phyloP scores from a whole-genome alignment of 179 eudicot species.

The Drosera spatulata region DNA sequence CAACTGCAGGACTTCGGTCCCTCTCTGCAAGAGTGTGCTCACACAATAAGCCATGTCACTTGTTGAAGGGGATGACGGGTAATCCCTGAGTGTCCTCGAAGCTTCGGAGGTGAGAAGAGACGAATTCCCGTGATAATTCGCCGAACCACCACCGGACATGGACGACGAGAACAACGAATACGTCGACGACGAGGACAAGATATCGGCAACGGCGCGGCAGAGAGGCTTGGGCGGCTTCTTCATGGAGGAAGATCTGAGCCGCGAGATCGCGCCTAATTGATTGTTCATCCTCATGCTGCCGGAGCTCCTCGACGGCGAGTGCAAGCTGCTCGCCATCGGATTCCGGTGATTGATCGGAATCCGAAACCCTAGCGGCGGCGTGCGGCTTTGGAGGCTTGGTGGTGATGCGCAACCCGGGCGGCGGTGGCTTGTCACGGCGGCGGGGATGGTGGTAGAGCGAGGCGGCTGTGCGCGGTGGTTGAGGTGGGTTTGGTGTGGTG shows the following conservation, averaged over 20 bases:
- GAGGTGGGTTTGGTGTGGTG: no score
- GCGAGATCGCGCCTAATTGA: conserved; percentile 34
- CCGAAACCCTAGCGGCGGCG: no score
- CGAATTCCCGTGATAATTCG: conserved; percentile 40
- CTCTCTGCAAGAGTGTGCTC: conserved; percentile 77
- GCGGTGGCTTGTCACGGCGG: no score
- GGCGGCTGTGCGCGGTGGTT: no score
- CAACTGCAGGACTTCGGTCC: conserved; percentile 87
- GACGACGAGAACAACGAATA: conserved; percentile 32
- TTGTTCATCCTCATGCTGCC: conserved; percentile 26
- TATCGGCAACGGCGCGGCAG: conserved; percentile 96
- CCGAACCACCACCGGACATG: neutral
- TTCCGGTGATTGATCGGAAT: no score
- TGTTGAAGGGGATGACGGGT: no score
- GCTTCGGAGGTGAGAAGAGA: conserved; percentile 64
- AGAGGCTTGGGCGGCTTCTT: conserved; percentile 96
- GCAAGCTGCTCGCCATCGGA: conserved; percentile 26
- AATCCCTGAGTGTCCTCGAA: conserved; percentile 78
- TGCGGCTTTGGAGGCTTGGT: no score
- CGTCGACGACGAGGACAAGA: conserved; percentile 53
- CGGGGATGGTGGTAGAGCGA: no score
- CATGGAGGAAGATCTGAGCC: conserved; percentile 82
- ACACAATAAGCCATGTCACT: conserved; percentile 80
- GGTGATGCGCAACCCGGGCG: no score
- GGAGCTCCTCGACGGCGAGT: conserved; percentile 62